These are phyloP conservation scores for Vanderwaltozyma polyspora DNA, from an alignment of 805 yeast species.

Conservation along the genomic window DNA sequence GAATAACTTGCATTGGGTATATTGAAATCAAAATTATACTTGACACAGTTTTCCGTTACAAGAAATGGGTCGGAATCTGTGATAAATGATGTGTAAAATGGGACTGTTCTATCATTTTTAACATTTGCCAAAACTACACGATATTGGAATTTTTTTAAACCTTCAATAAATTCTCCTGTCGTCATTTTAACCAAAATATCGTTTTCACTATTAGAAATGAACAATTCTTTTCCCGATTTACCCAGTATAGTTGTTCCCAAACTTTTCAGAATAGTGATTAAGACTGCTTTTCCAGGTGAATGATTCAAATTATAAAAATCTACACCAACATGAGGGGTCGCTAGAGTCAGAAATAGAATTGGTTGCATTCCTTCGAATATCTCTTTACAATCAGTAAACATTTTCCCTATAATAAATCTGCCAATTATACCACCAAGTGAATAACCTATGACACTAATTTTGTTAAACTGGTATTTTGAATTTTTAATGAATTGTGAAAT, in stretches of 20 bases:
- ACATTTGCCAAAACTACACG: slow-evolving; percentile 61
- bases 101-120: slow-evolving; percentile 75
- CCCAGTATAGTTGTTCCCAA: slow-evolving; percentile 49
- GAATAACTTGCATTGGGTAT: slow-evolving; percentile 17
- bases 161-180: slow-evolving; percentile 37
- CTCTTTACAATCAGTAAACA: slow-evolving; percentile 38
- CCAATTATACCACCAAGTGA: slow-evolving; percentile 82
- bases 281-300: slow-evolving; percentile 16
- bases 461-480: slow-evolving; percentile 21
- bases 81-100: slow-evolving; percentile 75
- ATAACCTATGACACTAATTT: slow-evolving; percentile 74
- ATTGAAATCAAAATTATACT: slow-evolving; percentile 37
- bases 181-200: slow-evolving; percentile 34
- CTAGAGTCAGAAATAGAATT: slow-evolving; percentile 52
- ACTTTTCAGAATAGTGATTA: slow-evolving; percentile 31
- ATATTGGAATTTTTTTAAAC: slow-evolving; percentile 44
- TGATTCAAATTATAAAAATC: slow-evolving; percentile 33
- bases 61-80: slow-evolving; percentile 67
- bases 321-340: slow-evolving; percentile 67
- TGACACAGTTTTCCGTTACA: slow-evolving; percentile 36
- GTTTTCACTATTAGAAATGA: slow-evolving; percentile 35
- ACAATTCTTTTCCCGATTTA: slow-evolving; percentile 64
- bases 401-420: slow-evolving; percentile 68
- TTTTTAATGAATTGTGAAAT: slow-evolving; percentile 35
- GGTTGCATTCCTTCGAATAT: slow-evolving; percentile 54